A percentile compares a stretch with the other conserved stretches of the same genome.
phyloP scores from a whole-genome alignment of 495 filamentous ascomycete genomes.

The Aspergillus homomorphus region DNA sequence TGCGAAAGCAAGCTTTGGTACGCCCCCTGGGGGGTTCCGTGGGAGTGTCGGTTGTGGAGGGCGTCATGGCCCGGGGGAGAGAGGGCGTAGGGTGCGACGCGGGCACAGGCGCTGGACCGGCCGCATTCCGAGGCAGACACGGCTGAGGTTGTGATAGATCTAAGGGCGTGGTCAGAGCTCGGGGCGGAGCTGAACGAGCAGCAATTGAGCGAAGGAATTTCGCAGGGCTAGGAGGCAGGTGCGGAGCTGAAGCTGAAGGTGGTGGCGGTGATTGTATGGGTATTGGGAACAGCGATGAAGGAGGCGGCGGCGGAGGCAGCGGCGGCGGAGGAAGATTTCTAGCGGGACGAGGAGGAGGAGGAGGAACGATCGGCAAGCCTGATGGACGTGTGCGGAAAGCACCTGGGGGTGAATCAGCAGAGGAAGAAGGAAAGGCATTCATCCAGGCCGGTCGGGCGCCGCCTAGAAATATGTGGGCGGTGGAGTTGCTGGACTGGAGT shows the following conservation, averaged over 20 bases:
- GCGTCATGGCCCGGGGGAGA: neutral
- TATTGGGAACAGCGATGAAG: neutral
- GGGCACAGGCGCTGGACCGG: neutral
- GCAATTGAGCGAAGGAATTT: conserved; percentile 15
- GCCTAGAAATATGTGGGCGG: conserved; percentile 63
- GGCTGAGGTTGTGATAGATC: neutral
- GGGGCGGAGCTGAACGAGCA: too few species aligned
- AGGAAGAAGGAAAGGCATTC: conserved; percentile 13
- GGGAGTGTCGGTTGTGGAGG: neutral
- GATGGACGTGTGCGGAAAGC: neutral
- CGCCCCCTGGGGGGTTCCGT: too few species aligned
- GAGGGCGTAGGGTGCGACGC: neutral
- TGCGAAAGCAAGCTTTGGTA: too few species aligned
- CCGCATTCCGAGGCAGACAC: neutral
- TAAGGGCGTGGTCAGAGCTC: neutral
- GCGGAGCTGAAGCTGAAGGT: conserved; percentile 3
- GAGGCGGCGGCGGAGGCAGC: conserved; percentile 5
- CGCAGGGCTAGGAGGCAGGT: conserved; percentile 25
- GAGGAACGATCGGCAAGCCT: neutral
- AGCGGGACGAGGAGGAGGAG: conserved; percentile 1
- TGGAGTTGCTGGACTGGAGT: conserved; percentile 52
- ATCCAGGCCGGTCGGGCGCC: conserved; percentile 69
- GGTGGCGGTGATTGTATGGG: neutral
- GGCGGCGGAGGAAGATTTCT: conserved; percentile 1
- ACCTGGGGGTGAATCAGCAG: neutral